Evolutionary conservation across 2,329 filamentous ascomycete genomes (phyloP).

Genomic region (Xylaria digitata): DNA sequence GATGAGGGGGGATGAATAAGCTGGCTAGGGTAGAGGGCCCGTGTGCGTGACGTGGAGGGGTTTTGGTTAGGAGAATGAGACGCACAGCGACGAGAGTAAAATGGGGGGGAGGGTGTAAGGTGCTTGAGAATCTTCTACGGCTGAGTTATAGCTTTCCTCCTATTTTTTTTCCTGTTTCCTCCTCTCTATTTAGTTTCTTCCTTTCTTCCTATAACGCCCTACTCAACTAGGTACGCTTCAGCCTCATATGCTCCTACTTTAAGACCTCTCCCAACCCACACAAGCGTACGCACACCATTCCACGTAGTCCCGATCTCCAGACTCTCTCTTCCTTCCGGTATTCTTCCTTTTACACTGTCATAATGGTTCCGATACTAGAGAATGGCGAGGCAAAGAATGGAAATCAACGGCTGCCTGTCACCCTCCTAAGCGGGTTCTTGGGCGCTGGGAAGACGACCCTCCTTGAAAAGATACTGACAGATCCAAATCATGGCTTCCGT

Average conservation of each 20-base stretch:
- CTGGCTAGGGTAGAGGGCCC: background rate
- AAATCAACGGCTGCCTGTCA: slow-evolving; percentile 62
- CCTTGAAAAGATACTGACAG: slow-evolving; percentile 74
- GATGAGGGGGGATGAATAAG: background rate
- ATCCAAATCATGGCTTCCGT: slow-evolving; percentile 70
- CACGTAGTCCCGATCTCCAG: too few species aligned
- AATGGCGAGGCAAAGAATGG: background rate
- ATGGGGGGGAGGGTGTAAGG: background rate
- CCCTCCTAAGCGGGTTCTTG: slow-evolving; percentile 69
- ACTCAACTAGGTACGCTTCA: too few species aligned
- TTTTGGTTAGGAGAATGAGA: background rate
- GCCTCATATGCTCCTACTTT: too few species aligned
- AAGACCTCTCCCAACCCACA: too few species aligned
- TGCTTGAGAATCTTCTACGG: too few species aligned
- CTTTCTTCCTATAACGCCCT: too few species aligned
- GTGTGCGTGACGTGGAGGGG: background rate
- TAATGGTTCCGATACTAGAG: slow-evolving; percentile 20
- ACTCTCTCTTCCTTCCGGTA: too few species aligned
- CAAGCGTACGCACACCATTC: too few species aligned
- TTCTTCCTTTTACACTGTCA: background rate
- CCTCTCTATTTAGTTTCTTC: too few species aligned
- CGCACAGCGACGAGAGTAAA: background rate
- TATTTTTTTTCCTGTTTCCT: too few species aligned
- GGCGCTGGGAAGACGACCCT: slow-evolving; percentile 79
- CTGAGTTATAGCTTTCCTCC: too few species aligned